Percentiles rank a stretch among this genome's conserved stretches.
Evolutionary conservation across 2,329 filamentous ascomycete species (phyloP).

Genomic region (Pseudogymnoascus sp.): DNA sequence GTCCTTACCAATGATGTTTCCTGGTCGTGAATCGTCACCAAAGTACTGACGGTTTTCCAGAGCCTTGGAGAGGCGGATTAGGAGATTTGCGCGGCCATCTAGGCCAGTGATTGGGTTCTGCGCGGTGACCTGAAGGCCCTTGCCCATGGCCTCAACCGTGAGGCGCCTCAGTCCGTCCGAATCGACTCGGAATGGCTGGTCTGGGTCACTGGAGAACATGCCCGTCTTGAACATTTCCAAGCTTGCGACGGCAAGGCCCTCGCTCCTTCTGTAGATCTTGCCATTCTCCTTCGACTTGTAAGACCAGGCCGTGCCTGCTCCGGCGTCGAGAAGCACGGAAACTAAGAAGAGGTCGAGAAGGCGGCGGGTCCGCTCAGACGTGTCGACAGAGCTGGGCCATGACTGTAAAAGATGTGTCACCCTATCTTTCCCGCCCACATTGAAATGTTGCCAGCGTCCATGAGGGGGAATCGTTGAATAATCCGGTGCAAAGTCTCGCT

Average conservation of each 20-base stretch:
- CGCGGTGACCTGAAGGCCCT: constrained; percentile 75
- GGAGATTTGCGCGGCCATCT: constrained; percentile 72
- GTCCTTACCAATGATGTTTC: constrained; percentile 79
- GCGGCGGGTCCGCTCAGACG: constrained; percentile 64
- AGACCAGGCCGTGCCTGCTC: constrained; percentile 82
- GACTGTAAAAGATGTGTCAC: constrained; percentile 62
- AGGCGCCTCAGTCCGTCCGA: constrained; percentile 68
- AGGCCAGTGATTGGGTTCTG: constrained; percentile 77
- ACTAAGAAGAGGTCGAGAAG: constrained; percentile 72
- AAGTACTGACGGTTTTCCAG: constrained; percentile 76
- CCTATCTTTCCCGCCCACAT: constrained; percentile 67
- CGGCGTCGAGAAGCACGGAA: constrained; percentile 77
- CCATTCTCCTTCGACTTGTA: constrained; percentile 90
- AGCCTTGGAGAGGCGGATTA: constrained; percentile 68
- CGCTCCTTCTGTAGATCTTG: constrained; percentile 72
- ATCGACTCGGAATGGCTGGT: constrained; percentile 84
- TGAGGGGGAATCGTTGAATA: constrained; percentile 75
- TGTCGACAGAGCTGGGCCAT: constrained; percentile 62
- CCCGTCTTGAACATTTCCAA: constrained; percentile 92
- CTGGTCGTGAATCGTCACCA: constrained; percentile 73
- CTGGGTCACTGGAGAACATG: constrained; percentile 73
- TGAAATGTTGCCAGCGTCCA: constrained; percentile 76
- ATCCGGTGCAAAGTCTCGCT: constrained; percentile 64
- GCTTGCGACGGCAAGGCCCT: constrained; percentile 71
- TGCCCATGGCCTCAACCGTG: constrained; percentile 65